phyloP scores from a whole-genome alignment of 768 basidiomycete genomes.

The Gloeophyllum trabeum region DNA sequence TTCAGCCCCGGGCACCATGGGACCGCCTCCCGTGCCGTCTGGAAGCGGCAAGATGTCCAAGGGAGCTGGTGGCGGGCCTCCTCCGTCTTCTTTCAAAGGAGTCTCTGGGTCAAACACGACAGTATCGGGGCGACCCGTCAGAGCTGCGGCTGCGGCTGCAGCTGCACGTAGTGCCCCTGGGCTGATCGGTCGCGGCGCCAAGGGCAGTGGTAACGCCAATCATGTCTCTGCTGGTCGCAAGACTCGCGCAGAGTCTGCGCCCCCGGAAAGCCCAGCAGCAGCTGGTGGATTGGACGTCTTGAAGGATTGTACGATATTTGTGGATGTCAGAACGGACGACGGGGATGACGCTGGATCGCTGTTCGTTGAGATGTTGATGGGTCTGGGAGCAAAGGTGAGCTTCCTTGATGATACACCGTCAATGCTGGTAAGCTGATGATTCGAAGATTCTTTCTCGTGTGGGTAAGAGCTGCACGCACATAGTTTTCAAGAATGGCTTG shows the following conservation, averaged over 20 bases:
- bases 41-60: conserved; percentile 26
- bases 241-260: conserved; percentile 18
- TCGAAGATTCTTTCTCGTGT: conserved; percentile 50
- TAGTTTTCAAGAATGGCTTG: conserved; percentile 77
- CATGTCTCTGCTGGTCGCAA: conserved; percentile 13
- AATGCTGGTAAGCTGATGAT: too few relatives aligned
- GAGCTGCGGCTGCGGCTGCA: conserved; percentile 10
- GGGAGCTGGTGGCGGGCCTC: conserved; percentile 28
- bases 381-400: conserved; percentile 71
- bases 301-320: conserved; percentile 69
- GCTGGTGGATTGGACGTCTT: conserved; percentile 36
- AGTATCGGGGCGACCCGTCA: conserved; percentile 8
- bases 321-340: conserved; percentile 66
- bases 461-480: conserved; percentile 68
- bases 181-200: conserved; percentile 13
- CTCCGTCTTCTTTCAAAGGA: conserved; percentile 14
- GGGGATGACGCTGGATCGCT: conserved; percentile 74
- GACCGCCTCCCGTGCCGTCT: conserved; percentile 23
- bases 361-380: conserved; percentile 75
- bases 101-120: conserved; percentile 10
- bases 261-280: conserved; percentile 5
- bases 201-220: conserved; percentile 10
- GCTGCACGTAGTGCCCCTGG: conserved; percentile 22
- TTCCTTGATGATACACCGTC: too few relatives aligned
- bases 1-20: conserved; percentile 27